These are phyloP conservation scores for Mortierella antarctica DNA, from an alignment of 192 early-diverging fungal species.

Conservation along the genomic window DNA sequence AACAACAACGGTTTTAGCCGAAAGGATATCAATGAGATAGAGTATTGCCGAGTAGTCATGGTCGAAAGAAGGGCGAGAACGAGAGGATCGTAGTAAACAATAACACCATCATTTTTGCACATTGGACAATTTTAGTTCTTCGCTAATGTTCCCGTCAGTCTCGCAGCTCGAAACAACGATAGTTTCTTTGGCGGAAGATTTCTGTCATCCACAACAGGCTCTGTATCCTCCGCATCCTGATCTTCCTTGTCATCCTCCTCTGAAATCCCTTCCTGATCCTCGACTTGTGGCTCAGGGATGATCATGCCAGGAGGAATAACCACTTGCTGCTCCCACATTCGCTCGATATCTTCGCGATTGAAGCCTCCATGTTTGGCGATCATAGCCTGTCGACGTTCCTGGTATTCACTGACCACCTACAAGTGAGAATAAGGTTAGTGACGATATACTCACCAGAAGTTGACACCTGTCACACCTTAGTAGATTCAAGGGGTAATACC, in stretches of 20 bases:
- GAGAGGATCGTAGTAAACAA: background rate
- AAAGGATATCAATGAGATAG: background rate
- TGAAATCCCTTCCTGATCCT: background rate
- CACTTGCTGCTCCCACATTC: slow-evolving; percentile 47
- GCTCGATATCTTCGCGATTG: slow-evolving; percentile 37
- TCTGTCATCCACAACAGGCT: slow-evolving; percentile 21
- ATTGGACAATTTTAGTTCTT: slow-evolving; percentile 54
- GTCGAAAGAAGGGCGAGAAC: background rate
- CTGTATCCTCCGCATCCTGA: background rate
- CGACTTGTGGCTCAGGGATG: slow-evolving; percentile 23
- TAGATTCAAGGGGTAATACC: slow-evolving; percentile 18
- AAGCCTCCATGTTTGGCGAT: slow-evolving; percentile 42
- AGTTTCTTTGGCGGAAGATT: slow-evolving; percentile 44
- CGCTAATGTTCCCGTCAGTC: slow-evolving; percentile 39
- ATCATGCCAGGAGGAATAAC: slow-evolving; percentile 48
- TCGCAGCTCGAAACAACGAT: slow-evolving; percentile 43
- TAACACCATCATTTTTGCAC: background rate
- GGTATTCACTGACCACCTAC: slow-evolving; percentile 52
- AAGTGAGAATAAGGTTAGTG: background rate
- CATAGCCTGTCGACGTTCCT: slow-evolving; percentile 51
- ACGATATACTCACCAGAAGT: background rate
- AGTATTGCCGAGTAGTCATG: background rate
- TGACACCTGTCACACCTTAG: background rate
- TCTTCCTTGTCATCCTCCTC: background rate
- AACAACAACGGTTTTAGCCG: background rate